These are phyloP conservation scores for Talaromyces funiculosus DNA, from an alignment of 2,329 filamentous ascomycete species.

Conservation along the genomic window DNA sequence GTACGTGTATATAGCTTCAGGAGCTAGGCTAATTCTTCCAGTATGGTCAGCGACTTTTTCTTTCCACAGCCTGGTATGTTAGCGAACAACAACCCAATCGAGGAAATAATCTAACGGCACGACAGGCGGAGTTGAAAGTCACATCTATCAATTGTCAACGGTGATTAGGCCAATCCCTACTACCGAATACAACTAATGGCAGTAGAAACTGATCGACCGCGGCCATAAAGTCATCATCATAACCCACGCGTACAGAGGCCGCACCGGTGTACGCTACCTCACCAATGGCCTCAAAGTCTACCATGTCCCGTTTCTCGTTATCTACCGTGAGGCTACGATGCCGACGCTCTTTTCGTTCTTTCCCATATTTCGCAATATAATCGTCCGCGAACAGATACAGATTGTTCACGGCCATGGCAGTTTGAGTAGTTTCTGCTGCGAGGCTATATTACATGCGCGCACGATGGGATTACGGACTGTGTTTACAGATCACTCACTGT, in stretches of 20 bases:
- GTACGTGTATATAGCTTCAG: not conserved
- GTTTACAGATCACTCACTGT: conserved; percentile 95
- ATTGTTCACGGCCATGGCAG: conserved; percentile 98
- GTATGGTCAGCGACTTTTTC: conserved; percentile 99
- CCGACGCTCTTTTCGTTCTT: conserved; percentile 99
- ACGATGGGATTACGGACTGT: conserved; percentile 96
- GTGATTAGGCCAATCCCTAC: conserved; percentile 33
- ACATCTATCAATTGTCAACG: conserved; percentile 94
- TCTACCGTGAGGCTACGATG: conserved; percentile 89
- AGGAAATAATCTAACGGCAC: not conserved
- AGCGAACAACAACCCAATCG: conserved; percentile 22
- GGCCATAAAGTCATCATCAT: conserved; percentile 98
- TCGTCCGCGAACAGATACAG: conserved; percentile 88
- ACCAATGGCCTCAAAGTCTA: conserved; percentile 98
- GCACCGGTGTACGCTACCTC: conserved; percentile 87
- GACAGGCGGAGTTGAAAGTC: conserved; percentile 81
- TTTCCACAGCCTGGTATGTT: conserved; percentile 76
- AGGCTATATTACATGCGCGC: conserved; percentile 87
- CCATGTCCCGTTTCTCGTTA: conserved; percentile 91
- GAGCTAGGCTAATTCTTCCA: conserved; percentile 29
- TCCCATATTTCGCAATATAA: conserved; percentile 92
- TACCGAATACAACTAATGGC: conserved; percentile 4
- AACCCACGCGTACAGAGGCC: conserved; percentile 87
- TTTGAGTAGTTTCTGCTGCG: conserved; percentile 86
- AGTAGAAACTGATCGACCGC: conserved; percentile 83